Conservation (phyloP, 1,284 basidiomycete genomes). For the Sphaerobolus stellatus region DNA sequence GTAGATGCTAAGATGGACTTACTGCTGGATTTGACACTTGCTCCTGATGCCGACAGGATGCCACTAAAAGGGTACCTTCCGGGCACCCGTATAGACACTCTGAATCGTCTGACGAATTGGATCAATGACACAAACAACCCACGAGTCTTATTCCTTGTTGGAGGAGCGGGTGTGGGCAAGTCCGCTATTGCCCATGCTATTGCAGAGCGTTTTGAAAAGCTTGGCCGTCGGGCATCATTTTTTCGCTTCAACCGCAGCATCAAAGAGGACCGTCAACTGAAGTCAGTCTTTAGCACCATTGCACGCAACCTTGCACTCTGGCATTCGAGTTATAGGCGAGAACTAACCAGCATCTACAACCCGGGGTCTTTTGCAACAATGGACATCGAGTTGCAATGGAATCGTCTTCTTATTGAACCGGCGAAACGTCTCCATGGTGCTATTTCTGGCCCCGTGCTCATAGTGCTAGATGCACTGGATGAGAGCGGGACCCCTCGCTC, state of each 20-base stretch:
- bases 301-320: neutral
- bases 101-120: neutral
- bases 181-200: neutral
- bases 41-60: neutral
- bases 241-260: neutral
- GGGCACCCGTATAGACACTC: neutral
- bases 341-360: neutral
- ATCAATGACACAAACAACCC: neutral
- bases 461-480: conserved; percentile 24
- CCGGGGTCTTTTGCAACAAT: neutral
- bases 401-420: neutral
- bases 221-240: neutral
- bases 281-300: neutral
- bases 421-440: neutral
- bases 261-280: neutral
- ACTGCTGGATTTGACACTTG: neutral
- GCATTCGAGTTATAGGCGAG: neutral
- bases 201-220: neutral
- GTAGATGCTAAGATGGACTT: neutral
- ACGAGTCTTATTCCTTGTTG: neutral
- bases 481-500: conserved; percentile 12
- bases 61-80: neutral
- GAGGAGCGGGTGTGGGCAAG: neutral
- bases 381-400: neutral
- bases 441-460: conserved; percentile 14